Conservation (phyloP, 2,329 filamentous ascomycete species). For the Aureobasidium sp. region DNA sequence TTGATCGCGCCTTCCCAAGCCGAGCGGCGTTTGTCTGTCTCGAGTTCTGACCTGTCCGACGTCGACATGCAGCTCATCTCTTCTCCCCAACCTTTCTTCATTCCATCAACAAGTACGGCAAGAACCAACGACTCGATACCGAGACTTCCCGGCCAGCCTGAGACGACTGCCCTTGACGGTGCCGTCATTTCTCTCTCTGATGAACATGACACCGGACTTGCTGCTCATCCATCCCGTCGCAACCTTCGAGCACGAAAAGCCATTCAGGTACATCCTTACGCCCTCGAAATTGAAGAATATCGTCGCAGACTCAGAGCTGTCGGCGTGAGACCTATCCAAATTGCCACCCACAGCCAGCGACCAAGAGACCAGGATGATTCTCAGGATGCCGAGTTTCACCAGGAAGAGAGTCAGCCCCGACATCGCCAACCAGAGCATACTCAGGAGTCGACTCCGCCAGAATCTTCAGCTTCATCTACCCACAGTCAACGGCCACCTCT, state of each 20-base stretch:
- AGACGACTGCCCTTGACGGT: background rate
- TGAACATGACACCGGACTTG: background rate
- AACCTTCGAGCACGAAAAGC: constrained; percentile 40
- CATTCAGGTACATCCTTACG: constrained; percentile 44
- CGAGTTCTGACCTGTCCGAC: constrained; percentile 10
- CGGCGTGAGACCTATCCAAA: constrained; percentile 38
- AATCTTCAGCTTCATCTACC: constrained; percentile 1
- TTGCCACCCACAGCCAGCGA: constrained; percentile 20
- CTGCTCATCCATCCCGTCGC: constrained; percentile 20
- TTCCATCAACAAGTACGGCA: background rate
- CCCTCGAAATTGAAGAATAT: constrained; percentile 39
- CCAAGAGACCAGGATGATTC: constrained; percentile 16
- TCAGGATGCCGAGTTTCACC: background rate
- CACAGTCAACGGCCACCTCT: background rate
- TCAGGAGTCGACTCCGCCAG: constrained; percentile 7
- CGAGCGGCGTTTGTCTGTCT: constrained; percentile 9
- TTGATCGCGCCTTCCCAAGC: constrained; percentile 21
- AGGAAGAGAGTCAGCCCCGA: background rate
- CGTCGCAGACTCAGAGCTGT: constrained; percentile 36
- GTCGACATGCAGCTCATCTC: constrained; percentile 11
- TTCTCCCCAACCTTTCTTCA: constrained; percentile 3
- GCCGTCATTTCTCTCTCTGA: background rate
- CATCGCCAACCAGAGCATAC: background rate
- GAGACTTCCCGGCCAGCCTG: background rate
- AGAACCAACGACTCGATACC: background rate